These are phyloP conservation scores for Pythium scleroteichum DNA, from an alignment of 352 stramenopile genomes.

Conservation along the genomic window DNA sequence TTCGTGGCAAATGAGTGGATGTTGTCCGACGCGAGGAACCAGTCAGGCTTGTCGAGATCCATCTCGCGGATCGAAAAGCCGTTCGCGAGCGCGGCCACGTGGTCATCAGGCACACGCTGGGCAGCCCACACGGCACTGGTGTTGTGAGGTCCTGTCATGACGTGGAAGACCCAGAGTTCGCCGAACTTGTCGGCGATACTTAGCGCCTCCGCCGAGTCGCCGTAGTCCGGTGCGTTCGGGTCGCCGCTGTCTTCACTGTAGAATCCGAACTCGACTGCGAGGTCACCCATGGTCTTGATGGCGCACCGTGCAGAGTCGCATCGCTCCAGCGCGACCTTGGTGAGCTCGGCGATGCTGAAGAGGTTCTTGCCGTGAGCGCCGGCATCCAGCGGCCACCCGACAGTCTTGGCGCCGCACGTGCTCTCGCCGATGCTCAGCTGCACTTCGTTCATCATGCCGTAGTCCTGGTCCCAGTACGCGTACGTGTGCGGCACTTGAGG, in stretches of 20 bases:
- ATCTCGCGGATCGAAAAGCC: conserved; percentile 93
- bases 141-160: conserved; percentile 89
- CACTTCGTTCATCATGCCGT: conserved; percentile 95
- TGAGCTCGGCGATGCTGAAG: conserved; percentile 90
- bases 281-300: conserved; percentile 89
- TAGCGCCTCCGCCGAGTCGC: conserved; percentile 84
- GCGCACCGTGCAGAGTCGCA: conserved; percentile 80
- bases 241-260: conserved; percentile 90
- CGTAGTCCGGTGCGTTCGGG: conserved; percentile 52
- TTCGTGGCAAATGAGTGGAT: conserved; percentile 81
- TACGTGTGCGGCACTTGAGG: conserved; percentile 92
- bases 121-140: conserved; percentile 91
- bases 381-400: conserved; percentile 64
- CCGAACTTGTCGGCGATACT: conserved; percentile 82
- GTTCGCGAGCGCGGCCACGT: conserved; percentile 91
- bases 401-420: conserved; percentile 88
- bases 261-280: conserved; percentile 93
- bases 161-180: conserved; percentile 95
- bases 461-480: conserved; percentile 93
- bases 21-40: conserved; percentile 89
- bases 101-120: conserved; percentile 89
- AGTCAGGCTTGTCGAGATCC: conserved; percentile 67
- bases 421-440: conserved; percentile 94
- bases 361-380: conserved; percentile 75
- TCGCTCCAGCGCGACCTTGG: conserved; percentile 90